A percentile compares a stretch with the other conserved stretches of the same genome.
Evolutionary conservation across 345 rosid species (phyloP).

Genomic region (Sisymbrium altissimum): DNA sequence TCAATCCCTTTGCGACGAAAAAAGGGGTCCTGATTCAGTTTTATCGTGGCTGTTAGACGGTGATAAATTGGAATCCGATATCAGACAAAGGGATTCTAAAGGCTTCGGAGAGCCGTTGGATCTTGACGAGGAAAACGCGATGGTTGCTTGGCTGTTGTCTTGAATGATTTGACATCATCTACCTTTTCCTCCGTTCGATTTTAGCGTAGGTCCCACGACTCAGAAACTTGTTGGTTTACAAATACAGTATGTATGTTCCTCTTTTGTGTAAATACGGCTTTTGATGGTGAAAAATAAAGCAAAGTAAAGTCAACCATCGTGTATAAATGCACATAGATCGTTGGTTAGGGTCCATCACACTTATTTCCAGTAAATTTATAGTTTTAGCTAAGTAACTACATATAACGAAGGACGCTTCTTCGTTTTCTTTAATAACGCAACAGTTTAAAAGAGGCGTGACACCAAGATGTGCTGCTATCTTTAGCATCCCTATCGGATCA

Average conservation of each 20-base stretch:
- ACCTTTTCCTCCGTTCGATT: not conserved
- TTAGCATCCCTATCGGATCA: not conserved
- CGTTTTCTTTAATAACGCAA: not conserved
- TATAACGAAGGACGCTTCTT: not conserved
- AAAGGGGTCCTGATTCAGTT: not conserved
- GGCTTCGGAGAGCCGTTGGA: slow-evolving; percentile 1
- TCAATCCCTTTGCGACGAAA: slow-evolving; percentile 12
- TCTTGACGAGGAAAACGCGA: slow-evolving; percentile 21
- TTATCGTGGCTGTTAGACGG: slow-evolving; percentile 23
- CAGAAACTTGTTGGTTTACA: not conserved
- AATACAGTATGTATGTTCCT: not conserved
- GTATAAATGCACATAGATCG: not conserved
- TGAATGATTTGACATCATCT: not conserved
- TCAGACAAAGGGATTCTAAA: not conserved
- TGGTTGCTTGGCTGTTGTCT: slow-evolving; percentile 43
- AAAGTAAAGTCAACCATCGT: not conserved
- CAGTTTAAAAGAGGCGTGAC: not conserved
- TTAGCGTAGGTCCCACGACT: not conserved
- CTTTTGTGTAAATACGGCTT: not conserved
- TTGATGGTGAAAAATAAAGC: not conserved
- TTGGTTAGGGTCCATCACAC: not conserved
- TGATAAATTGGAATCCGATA: slow-evolving; percentile 1
- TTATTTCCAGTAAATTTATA: not conserved
- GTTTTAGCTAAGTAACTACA: not conserved
- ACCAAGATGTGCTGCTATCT: not conserved